phyloP scores from a whole-genome alignment of 2,329 filamentous ascomycete species.

The Dendryphion nanum region DNA sequence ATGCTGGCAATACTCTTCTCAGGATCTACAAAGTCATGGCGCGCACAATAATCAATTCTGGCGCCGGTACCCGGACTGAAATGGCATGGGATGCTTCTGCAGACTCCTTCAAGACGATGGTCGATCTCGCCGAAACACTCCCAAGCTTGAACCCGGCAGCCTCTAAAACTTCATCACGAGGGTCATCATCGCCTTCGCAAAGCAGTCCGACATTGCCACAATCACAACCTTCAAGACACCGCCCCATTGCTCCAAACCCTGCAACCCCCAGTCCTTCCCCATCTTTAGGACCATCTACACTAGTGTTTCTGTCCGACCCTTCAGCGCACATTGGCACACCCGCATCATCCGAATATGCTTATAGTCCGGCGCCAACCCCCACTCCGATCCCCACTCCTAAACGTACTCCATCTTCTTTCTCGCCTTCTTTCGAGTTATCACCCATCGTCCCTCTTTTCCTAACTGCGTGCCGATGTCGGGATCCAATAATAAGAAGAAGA shows the following conservation, averaged over 20 bases:
- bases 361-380: slow-evolving; percentile 1
- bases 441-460: slow-evolving; percentile 27
- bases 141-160: slow-evolving; percentile 13
- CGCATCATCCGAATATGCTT: background rate
- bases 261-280: slow-evolving; percentile 8
- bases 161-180: slow-evolving; percentile 8
- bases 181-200: slow-evolving; percentile 12
- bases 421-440: slow-evolving; percentile 27
- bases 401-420: slow-evolving; percentile 17
- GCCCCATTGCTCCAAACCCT: slow-evolving; percentile 18
- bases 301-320: slow-evolving; percentile 10
- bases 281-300: slow-evolving; percentile 9
- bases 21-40: slow-evolving; percentile 23
- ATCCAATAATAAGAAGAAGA: slow-evolving; percentile 23
- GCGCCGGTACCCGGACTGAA: slow-evolving; percentile 15
- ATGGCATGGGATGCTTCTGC: slow-evolving; percentile 22
- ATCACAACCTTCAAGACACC: slow-evolving; percentile 8
- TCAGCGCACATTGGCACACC: slow-evolving; percentile 1
- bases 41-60: slow-evolving; percentile 17
- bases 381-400: slow-evolving; percentile 5
- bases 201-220: slow-evolving; percentile 4
- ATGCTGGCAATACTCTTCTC: slow-evolving; percentile 23
- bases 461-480: slow-evolving; percentile 23
- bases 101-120: slow-evolving; percentile 20
- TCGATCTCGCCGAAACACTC: slow-evolving; percentile 26